Base-by-base conservation (phyloP, 495 filamentous ascomycete genomes). In the Penicillium longicatenatum region DNA sequence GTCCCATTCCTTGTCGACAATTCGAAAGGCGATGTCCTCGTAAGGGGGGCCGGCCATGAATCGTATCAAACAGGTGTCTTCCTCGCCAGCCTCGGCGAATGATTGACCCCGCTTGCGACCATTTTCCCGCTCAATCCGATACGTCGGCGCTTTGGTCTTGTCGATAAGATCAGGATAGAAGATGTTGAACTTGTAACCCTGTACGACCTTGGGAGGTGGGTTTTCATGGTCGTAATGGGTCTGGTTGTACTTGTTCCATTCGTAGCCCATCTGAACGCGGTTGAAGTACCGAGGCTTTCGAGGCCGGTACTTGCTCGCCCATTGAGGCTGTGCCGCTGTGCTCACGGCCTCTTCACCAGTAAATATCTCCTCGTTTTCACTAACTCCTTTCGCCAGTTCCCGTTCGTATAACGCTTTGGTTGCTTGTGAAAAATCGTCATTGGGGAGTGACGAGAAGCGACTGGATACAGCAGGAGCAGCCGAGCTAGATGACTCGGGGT, bases 241-340 rank as follows among this genome's bases (percentile, higher is more conserved):
- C 73, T 99, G 94, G 65, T 99, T 99, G 79, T 99, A 99, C 69
- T 99, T 99, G 71, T 99, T 99, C 94, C 94, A 99, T 70, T 99
- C 94, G 73, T 97, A 99, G 41, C 94, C 94, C 91, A 97, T 98
- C 73, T 97, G 92, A 41, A 97, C 93, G 20, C 94, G 87, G 69
- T 98, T 98, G 82, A 99, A 98, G 75, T 98, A 98, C 30, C 90
- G 84, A 10, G 94, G 95, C 75, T 98, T 97, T 50, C 94, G 83
- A 21, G 95, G 93, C 16, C 92, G 85, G 67, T 97, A 89, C 71
- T 96, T 95, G 68, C 84, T 82, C 16, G 92, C 89, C 94, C 94
- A 99, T 61, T 86, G 84, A 5, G 91, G 86, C 58, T 85, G 86
- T 6, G 77, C 74, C 35, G 81, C 76, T 12, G 86, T 81, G 46